phyloP scores from a whole-genome alignment of 2,329 filamentous ascomycete species.

The Stachybotrys elegans region DNA sequence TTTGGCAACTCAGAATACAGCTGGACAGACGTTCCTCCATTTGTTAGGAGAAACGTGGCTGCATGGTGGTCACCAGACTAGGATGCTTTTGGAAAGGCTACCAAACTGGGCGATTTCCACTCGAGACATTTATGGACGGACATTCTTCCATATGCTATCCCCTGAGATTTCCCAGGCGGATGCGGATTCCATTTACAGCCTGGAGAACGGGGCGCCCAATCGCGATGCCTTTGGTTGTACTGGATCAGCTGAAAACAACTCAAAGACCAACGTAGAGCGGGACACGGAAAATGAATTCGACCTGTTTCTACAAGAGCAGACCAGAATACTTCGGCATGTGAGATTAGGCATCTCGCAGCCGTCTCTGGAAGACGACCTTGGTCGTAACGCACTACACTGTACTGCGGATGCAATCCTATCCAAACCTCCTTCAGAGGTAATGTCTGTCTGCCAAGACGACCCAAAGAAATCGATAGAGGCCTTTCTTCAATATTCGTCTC shows the following conservation, averaged over 20 bases:
- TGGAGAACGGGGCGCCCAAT: neutral
- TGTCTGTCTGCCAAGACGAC: neutral
- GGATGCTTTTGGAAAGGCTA: too few species aligned
- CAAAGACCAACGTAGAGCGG: neutral
- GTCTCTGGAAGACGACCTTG: neutral
- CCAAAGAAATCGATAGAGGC: neutral
- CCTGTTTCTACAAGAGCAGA: neutral
- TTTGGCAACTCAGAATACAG: neutral
- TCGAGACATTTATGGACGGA: neutral
- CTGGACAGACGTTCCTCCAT: neutral
- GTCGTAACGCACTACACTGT: neutral
- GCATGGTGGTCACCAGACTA: too few species aligned
- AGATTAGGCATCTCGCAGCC: neutral
- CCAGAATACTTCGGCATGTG: neutral
- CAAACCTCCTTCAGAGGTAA: neutral
- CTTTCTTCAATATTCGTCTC: neutral
- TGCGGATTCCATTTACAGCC: too few species aligned
- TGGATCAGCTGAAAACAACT: neutral
- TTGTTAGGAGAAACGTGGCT: neutral
- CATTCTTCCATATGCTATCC: neutral
- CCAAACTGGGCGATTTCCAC: too few species aligned
- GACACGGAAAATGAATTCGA: too few species aligned
- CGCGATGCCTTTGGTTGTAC: neutral
- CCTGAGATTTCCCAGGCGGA: neutral
- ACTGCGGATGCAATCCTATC: neutral